Conservation (phyloP, 768 basidiomycete genomes). For the Sarcodon sp. region DNA sequence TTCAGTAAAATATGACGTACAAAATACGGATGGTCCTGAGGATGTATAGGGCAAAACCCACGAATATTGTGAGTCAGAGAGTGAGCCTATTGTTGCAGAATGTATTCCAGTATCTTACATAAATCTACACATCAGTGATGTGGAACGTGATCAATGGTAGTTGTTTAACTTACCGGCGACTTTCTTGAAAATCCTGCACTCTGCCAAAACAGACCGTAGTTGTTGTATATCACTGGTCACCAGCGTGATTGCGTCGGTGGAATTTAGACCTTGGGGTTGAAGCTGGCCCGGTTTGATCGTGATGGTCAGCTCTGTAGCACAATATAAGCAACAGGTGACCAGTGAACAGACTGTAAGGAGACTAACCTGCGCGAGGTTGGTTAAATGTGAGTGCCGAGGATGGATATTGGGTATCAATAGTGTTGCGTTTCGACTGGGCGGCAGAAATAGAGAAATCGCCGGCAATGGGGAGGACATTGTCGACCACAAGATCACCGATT, state of each 20-base stretch:
- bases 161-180: conserved; percentile 24
- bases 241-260: conserved; percentile 24
- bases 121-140: conserved; percentile 5
- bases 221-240: conserved; percentile 33
- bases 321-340: neutral
- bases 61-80: conserved; percentile 4
- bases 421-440: conserved; percentile 34
- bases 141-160: neutral
- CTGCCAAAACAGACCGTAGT: conserved; percentile 32
- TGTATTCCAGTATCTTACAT: neutral
- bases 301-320: conserved; percentile 34
- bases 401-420: conserved; percentile 20
- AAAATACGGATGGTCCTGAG: neutral
- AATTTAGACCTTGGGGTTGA: conserved; percentile 3
- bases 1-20: conserved; percentile 1
- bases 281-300: conserved; percentile 34
- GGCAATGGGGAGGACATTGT: conserved; percentile 45
- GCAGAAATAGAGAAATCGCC: conserved; percentile 40
- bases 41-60: conserved; percentile 7
- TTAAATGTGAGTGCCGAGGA: conserved; percentile 12
- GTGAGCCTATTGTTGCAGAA: no score
- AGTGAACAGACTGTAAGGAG: conserved; percentile 1
- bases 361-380: conserved; percentile 30
- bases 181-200: conserved; percentile 46
- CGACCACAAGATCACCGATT: conserved; percentile 25